phyloP scores from a whole-genome alignment of 2,329 filamentous ascomycete species.

The Alternaria metachromatica region DNA sequence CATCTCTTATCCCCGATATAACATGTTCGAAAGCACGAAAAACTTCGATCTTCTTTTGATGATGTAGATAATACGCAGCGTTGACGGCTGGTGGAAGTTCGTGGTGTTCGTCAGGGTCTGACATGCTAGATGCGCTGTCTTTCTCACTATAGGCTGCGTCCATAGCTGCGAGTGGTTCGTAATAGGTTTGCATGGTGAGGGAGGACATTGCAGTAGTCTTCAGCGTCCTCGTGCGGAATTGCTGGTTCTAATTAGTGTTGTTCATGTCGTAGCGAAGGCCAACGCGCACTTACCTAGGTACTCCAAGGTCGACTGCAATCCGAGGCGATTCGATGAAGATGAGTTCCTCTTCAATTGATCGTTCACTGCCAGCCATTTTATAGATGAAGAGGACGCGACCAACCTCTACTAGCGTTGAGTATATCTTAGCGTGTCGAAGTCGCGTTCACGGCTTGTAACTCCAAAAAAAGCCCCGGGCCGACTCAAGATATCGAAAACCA shows the following conservation, averaged over 20 bases:
- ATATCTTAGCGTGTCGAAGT: not conserved
- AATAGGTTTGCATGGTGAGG: no score
- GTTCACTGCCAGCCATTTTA: not conserved
- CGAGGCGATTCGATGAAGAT: not conserved
- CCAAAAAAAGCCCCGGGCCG: not conserved
- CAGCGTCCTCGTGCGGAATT: no score
- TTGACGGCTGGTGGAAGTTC: not conserved
- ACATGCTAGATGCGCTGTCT: not conserved
- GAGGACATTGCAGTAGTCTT: no score
- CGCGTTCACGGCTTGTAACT: not conserved
- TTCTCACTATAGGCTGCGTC: no score
- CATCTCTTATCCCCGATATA: no score
- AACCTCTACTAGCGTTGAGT: not conserved
- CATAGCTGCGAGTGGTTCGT: no score
- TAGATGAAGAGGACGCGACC: not conserved
- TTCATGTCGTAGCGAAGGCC: no score
- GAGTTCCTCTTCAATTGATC: accelerated
- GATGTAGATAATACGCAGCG: no score
- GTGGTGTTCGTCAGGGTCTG: not conserved
- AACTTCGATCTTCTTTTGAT: no score
- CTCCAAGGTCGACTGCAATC: not conserved
- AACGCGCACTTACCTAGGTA: not conserved
- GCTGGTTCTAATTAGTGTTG: no score
- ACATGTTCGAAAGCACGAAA: no score
- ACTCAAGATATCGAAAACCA: not conserved